Conservation (phyloP, 495 filamentous ascomycete genomes). For the Penicillium cinerascens region DNA sequence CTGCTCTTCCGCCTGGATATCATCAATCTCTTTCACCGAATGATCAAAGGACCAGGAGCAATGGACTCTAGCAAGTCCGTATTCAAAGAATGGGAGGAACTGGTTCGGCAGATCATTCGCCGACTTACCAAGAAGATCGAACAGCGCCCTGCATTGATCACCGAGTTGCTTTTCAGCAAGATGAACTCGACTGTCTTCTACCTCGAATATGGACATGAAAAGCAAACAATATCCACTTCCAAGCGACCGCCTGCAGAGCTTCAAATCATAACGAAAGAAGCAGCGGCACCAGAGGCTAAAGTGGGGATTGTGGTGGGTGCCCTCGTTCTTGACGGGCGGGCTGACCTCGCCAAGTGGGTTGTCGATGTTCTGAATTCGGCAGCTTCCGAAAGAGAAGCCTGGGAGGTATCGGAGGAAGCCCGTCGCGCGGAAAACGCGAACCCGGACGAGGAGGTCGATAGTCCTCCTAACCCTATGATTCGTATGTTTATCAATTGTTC, state of each 20-base stretch:
- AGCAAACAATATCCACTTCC: conserved; percentile 57
- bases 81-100: conserved; percentile 89
- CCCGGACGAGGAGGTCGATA: conserved; percentile 28
- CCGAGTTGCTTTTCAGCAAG: conserved; percentile 94
- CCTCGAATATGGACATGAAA: conserved; percentile 86
- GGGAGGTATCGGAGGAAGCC: conserved; percentile 69
- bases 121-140: conserved; percentile 75
- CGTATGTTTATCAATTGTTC: conserved; percentile 26
- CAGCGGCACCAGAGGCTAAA: conserved; percentile 61
- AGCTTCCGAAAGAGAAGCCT: conserved; percentile 68
- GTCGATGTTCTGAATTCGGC: conserved; percentile 65
- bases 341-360: conserved; percentile 76
- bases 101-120: conserved; percentile 76
- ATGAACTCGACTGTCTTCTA: conserved; percentile 77
- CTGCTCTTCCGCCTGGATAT: conserved; percentile 90
- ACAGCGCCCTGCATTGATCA: conserved; percentile 74
- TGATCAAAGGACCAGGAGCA: conserved; percentile 87
- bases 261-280: conserved; percentile 64
- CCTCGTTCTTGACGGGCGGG: conserved; percentile 71
- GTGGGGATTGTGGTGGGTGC: conserved; percentile 74
- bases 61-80: conserved; percentile 59
- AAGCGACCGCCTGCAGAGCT: conserved; percentile 69
- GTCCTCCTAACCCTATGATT: conserved; percentile 37
- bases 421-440: conserved; percentile 43
- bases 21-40: conserved; percentile 78